Evolutionary conservation across 768 basidiomycete genomes (phyloP).

Genomic region (Suillus lakei): DNA sequence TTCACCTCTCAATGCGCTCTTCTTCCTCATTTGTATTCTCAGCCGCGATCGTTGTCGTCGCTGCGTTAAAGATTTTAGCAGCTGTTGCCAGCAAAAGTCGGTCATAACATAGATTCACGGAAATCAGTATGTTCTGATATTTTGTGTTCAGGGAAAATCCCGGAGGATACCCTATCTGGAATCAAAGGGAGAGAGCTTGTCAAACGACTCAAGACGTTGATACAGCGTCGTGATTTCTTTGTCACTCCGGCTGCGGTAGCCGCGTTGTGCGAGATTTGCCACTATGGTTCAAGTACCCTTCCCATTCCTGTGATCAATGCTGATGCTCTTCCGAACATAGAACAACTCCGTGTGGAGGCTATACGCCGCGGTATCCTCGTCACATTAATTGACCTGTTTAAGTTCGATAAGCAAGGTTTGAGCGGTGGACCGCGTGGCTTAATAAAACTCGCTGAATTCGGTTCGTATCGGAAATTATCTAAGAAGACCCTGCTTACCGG

Average conservation of each 20-base stretch:
- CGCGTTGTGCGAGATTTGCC: conserved; percentile 27
- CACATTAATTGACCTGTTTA: conserved; percentile 24
- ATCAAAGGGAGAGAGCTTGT: conserved; percentile 15
- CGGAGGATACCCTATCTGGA: conserved; percentile 12
- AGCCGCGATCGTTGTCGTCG: conserved; percentile 28
- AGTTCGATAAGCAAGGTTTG: neutral
- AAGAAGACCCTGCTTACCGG: neutral
- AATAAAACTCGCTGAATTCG: neutral
- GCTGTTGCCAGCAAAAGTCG: conserved; percentile 20
- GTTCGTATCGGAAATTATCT: neutral
- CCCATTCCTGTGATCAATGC: neutral
- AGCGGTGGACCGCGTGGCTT: neutral
- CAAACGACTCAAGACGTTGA: conserved; percentile 23
- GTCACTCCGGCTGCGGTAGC: conserved; percentile 32
- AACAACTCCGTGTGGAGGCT: conserved; percentile 23
- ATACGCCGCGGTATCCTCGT: conserved; percentile 19
- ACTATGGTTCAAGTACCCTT: conserved; percentile 19
- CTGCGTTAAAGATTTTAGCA: conserved; percentile 24
- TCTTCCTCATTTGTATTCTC: conserved; percentile 17
- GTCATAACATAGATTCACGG: neutral
- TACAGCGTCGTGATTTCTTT: conserved; percentile 30
- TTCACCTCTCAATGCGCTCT: neutral
- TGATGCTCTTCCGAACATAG: conserved; percentile 17
- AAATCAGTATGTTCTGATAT: neutral
- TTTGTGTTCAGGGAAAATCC: neutral